These are phyloP conservation scores for Raffaelea ambrosiae DNA, from an alignment of 2,329 filamentous ascomycete genomes.

Conservation along the genomic window DNA sequence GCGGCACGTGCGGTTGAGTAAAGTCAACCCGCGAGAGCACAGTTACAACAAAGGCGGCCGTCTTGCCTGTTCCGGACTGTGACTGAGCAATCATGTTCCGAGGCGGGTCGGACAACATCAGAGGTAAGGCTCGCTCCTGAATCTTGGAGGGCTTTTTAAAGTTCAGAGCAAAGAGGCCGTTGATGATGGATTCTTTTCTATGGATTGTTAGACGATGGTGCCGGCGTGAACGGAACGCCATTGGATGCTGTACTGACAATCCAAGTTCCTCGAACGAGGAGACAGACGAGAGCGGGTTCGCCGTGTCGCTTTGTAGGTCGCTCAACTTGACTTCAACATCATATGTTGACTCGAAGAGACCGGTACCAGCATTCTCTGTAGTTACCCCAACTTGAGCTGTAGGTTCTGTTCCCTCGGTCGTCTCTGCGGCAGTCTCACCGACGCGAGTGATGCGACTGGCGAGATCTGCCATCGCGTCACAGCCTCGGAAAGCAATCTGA, in stretches of 20 bases:
- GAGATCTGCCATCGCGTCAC: constrained; percentile 25
- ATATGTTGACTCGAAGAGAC: constrained; percentile 63
- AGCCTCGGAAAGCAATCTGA: too few relatives aligned
- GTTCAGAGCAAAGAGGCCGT: constrained; percentile 71
- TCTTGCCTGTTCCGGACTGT: constrained; percentile 98
- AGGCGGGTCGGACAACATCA: constrained; percentile 80
- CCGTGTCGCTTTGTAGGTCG: constrained; percentile 77
- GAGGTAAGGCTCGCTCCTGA: constrained; percentile 85
- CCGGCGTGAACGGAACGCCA: background rate
- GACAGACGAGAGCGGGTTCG: constrained; percentile 80
- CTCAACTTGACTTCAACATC: constrained; percentile 90
- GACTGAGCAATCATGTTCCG: constrained; percentile 95
- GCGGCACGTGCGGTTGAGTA: constrained; percentile 57
- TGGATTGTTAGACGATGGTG: background rate
- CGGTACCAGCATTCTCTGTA: constrained; percentile 33
- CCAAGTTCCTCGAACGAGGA: constrained; percentile 78
- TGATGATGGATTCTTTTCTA: constrained; percentile 55
- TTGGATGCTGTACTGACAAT: constrained; percentile 61
- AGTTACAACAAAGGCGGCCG: constrained; percentile 89
- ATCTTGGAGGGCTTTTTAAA: constrained; percentile 97
- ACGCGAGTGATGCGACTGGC: constrained; percentile 43
- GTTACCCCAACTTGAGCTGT: constrained; percentile 12
- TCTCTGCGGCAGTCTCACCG: constrained; percentile 16
- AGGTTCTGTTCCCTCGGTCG: constrained; percentile 12
- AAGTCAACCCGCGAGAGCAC: constrained; percentile 82